Evolutionary conservation across 1,284 basidiomycete genomes (phyloP).

Genomic region (Meira nashicola): DNA sequence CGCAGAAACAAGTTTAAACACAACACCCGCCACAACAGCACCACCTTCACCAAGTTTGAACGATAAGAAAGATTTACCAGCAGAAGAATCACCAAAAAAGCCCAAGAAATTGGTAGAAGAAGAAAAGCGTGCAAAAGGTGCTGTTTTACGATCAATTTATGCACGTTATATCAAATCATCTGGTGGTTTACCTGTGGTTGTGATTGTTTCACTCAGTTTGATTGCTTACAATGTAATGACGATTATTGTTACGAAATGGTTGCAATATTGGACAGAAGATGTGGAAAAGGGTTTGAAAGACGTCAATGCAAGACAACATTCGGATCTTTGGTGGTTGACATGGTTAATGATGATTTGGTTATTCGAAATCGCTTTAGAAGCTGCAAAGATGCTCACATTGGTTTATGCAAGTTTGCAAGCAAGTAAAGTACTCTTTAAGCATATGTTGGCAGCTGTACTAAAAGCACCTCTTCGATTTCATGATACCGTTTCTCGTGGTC

Average conservation of each 20-base stretch:
- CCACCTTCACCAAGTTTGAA: not conserved
- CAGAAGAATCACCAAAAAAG: not conserved
- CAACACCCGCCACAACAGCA: constrained; percentile 54
- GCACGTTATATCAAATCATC: constrained; percentile 17
- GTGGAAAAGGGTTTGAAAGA: not conserved
- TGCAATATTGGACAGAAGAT: constrained; percentile 20
- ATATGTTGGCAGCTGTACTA: constrained; percentile 31
- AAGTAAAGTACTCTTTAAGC: constrained; percentile 27
- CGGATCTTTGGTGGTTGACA: constrained; percentile 7
- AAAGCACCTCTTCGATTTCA: constrained; percentile 40
- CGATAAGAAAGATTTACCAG: not conserved
- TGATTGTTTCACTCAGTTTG: constrained; percentile 14
- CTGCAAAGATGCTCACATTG: constrained; percentile 1
- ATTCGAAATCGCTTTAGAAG: not conserved
- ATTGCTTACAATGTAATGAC: constrained; percentile 16
- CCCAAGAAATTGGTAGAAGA: constrained; percentile 19
- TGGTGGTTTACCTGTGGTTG: constrained; percentile 17
- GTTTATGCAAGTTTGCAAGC: constrained; percentile 21
- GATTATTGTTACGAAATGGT: constrained; percentile 20
- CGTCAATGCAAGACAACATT: not conserved
- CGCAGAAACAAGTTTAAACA: constrained; percentile 34
- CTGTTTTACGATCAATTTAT: constrained; percentile 21
- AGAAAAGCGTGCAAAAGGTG: constrained; percentile 17
- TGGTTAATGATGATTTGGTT: constrained; percentile 5
- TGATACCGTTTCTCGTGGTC: constrained; percentile 52